Evolutionary conservation across 345 rosid species (phyloP), one percentile per base, ranked within the genome.

Genomic region (Gossypium rotundifolium): DNA sequence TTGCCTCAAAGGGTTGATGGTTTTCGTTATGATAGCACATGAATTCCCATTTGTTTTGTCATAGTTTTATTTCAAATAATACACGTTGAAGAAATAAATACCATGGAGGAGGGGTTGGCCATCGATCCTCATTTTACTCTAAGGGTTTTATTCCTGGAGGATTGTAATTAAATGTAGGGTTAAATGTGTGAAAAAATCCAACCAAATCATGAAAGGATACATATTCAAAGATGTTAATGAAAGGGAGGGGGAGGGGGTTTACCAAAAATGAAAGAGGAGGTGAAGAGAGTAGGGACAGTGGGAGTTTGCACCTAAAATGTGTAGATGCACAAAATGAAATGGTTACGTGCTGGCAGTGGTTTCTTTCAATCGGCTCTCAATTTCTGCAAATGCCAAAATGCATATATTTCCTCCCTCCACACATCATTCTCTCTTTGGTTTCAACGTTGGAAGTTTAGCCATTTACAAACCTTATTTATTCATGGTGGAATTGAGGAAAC

Each of bases 401-500:
- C 25, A 52, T 33, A 2, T 10, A 4, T 17, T 70, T 14, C 46
- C n/a, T 70, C 61, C 46, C 48, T 70, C 17, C 5, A n/a, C 61
- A 10, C 9, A 27, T 51, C 73, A 9, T 52, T 69, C 72, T 69
- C 14, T 17, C 45, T 52, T 69, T 29, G 46, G 46, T 17, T 52
- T 69, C 23, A 51, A 49, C 7, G 17, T 14, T 2, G 3, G 9
- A 8, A 23, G n/a, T 23, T 64, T 49, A 68, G 42, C 27, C 57
- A 51, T 48, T 67, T 67, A 23, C 57, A 48, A 48, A 13, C 71
- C 18, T 13, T 20, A 25, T 23, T 68, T 49, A 25, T 49, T 25
- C 57, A 16, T 25, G 72, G 42, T 53, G 49, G 20, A 49, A 25
- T 69, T 69, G 10, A 69, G 73, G 72, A 69, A 69, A 69, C 60